Base-by-base conservation (phyloP, 345 rosid species). In the Draba incana region DNA sequence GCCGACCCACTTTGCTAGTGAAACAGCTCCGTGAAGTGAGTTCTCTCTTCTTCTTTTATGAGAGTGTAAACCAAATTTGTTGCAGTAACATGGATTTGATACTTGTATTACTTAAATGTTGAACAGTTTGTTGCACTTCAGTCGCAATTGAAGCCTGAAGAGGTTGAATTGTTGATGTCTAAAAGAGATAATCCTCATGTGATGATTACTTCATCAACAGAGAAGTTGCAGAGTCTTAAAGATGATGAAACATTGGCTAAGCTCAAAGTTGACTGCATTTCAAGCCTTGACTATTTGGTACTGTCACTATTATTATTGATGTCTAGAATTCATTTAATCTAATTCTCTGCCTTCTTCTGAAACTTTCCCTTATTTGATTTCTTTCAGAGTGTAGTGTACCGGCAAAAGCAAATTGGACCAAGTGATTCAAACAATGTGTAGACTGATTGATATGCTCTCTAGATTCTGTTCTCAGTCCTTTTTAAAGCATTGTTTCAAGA, bases 11-110 rank as follows among this genome's bases (percentile, higher is more conserved):
- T 81, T 78, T 85, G 65, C 83, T 87, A 15, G 78, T 88, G 15
- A 85, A 77, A 77, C 84, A 86, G 66, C 84, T 92, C 35, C 71
- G 91, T 16, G 92, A 87, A 77, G 97, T 92, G 72, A 88, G 87
- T 78, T 59, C 62, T 65, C 54, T 44, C 54, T 72, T 70, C 61
- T 69, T 81, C 66, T 77, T 72, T 71, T 43, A 10, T 48, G 41
- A 38, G 41, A 51, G 44, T 31, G 14, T 11, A 51, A 30, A 25
- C 57, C 13, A 58, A 50, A 11, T 4, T 0, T 25, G 7, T 60
- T 30, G 41, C 75, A 33, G 8, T 62, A 55, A 43, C 31, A 55
- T 35, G 30, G 54, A 35, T 35, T 45, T 64, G 45, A 57, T 64
- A 48, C 45, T 57, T 57, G 10, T 30, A 12, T 28, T 16, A 25